Evolutionary conservation across 1,284 basidiomycete species (phyloP), one percentile per base, ranked within the genome.

Genomic region (Apiotrichum domesticum): DNA sequence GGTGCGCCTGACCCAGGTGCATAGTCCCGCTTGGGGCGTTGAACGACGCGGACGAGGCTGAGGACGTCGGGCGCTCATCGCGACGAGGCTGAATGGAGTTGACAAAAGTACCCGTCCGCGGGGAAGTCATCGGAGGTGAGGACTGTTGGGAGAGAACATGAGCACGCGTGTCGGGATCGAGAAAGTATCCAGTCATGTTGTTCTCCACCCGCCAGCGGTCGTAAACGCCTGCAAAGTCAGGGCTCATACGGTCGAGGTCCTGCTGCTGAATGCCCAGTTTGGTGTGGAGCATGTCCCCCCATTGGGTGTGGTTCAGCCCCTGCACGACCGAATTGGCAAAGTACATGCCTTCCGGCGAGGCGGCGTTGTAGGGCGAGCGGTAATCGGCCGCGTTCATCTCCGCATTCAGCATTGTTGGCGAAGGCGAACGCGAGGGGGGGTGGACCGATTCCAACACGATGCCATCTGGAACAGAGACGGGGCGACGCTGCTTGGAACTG

Each of bases 171-270:
- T 51, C 54, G 7, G 58, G 57, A 33, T 56, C 49, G 21, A 62
- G 53, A 40, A 58, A 51, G 15, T 67, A 63, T 14, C 50, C 46
- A 15, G 63, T 62, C 58, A 68, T 66, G 7, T 61, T 56, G 48
- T 52, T 54, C 51, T 65, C 59, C 40, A 70, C 44, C 8, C 53
- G 46, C 66, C 65, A 72, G 15, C 56, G 49, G n/a, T 74, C 69
- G 55, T 67, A 74, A 7, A 66, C 57, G 8, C 35, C 50, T 3
- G 64, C 68, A 15, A 74, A 52, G 11, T 63, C 64, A 1, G 56
- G 56, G 14, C 60, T 61, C 63, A 74, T 67, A 40, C 61, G 57
- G 41, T 68, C 63, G 5, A 74, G 53, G 40, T 67, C 66, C n/a
- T 60, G 41, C n/a, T 50, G 46, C 10, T 61, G 62, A 10, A 72